A percentile compares a stretch with the other conserved stretches of the same genome.
These are phyloP conservation scores for Aciculosporium take DNA, from an alignment of 2,329 filamentous ascomycete species.

Conservation along the genomic window DNA sequence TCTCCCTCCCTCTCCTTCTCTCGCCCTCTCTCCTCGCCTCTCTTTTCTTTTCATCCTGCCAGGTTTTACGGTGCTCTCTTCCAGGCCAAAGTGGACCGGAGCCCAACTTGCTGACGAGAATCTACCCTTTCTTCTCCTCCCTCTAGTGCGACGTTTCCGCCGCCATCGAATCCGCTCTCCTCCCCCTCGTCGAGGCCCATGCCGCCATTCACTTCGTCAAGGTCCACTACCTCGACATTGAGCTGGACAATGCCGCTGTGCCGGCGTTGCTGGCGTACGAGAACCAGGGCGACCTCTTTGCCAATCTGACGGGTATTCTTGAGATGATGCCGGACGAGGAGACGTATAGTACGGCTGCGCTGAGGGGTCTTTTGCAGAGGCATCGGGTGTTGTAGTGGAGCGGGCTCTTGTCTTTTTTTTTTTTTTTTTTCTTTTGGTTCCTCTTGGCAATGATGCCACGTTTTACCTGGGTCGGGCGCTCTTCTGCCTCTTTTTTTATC, in stretches of 20 bases:
- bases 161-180: slow-evolving; percentile 65
- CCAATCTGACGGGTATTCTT: slow-evolving; percentile 74
- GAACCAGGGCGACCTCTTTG: slow-evolving; percentile 76
- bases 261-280: slow-evolving; percentile 83
- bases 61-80: no score
- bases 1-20: slow-evolving; percentile 11
- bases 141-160: slow-evolving; percentile 61
- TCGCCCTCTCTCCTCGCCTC: not conserved
- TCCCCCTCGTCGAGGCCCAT: slow-evolving; percentile 57
- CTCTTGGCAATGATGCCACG: no score
- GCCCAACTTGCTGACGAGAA: not conserved
- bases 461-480: no score
- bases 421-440: not conserved
- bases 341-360: slow-evolving; percentile 37
- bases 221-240: slow-evolving; percentile 79
- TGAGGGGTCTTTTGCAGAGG: slow-evolving; percentile 38
- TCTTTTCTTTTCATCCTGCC: not conserved
- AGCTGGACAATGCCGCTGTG: slow-evolving; percentile 80
- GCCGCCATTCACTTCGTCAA: slow-evolving; percentile 73
- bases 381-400: slow-evolving; percentile 33
- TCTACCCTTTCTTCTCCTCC: not conserved
- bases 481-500: not conserved
- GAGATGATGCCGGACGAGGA: slow-evolving; percentile 67
- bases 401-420: not conserved
- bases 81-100: no score